Conservation (phyloP, 2,329 filamentous ascomycete species). For the Cephalotrichum gorgonifer region DNA sequence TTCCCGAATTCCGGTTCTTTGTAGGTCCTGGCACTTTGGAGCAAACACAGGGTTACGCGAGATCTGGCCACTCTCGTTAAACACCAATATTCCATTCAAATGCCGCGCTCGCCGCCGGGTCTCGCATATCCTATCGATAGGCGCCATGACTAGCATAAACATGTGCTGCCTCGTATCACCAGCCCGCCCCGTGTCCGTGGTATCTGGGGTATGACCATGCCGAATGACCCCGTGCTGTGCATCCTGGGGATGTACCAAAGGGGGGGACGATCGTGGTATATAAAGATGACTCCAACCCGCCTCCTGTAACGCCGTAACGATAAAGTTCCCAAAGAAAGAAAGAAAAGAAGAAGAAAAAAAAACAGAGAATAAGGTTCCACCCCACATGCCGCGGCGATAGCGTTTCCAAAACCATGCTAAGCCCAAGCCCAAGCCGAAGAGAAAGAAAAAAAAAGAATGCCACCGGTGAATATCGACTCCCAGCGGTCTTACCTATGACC, state of each 20-base stretch:
- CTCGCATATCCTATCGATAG: neutral
- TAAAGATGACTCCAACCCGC: neutral
- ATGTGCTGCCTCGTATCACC: neutral
- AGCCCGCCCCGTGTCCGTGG: neutral
- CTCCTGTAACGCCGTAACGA: neutral
- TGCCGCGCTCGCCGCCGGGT: neutral
- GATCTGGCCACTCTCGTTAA: neutral
- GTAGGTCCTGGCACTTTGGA: neutral
- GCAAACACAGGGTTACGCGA: neutral
- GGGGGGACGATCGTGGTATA: neutral
- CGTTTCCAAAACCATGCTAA: neutral
- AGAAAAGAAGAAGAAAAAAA: neutral
- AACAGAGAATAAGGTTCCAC: neutral
- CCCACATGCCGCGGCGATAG: neutral
- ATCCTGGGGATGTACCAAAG: neutral
- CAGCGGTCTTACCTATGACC: conserved; percentile 5
- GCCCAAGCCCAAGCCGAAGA: no score
- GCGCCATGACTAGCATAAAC: neutral
- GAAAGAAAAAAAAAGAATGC: neutral
- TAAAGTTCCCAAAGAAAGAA: neutral
- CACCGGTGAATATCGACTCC: neutral
- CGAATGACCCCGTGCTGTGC: neutral
- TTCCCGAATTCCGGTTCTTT: no score
- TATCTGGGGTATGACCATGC: neutral
- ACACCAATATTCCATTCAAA: neutral